Evolutionary conservation across 2,329 filamentous ascomycete species (phyloP), one percentile per base, ranked within the genome.

Genomic region (Penicillium sp.): DNA sequence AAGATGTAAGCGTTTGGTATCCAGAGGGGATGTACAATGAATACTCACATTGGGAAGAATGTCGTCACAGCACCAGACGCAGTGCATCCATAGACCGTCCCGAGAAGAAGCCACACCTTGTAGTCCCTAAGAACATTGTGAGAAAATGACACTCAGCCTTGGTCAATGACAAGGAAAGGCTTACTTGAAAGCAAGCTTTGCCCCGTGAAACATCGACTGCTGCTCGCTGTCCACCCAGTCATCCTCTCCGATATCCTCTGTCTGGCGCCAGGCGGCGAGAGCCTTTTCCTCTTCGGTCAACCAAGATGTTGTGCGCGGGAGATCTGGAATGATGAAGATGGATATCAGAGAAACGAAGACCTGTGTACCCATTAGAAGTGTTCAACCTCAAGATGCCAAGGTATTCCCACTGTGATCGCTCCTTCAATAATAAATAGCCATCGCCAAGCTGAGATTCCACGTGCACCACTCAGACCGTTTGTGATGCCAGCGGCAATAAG

Each of bases 401-500:
- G 18, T 40, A 40, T 21, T 24, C 64, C 59, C 21, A 71, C 55
- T 24, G 73, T 76, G 50, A 72, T 66, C 32, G 59, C 32, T 2
- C 73, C 74, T 51, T 76, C 73, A 22, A 75, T 74, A 53, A 74
- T 73, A 52, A 72, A 75, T 24, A 18, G 5, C 31, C 5, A 31
- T 27, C 21, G 31, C 74, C 74, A 76, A 14, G 74, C 66, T 6
- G 68, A 61, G 14, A 75, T 56, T 14, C 74, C 74, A 4, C 63
- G 65, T 8, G 60, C 55, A 4, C 71, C 70, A 2, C 62, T 64
- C 29, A 77, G 66, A 5, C 76, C 76, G 21, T 68, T 61, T 5
- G 79, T 69, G 29, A 82, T 81, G 3, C 78, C 79, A 3, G 81
- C 81, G 7, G 78, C 80, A 47, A 83, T 80, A 24, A 83, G 71